A percentile compares a stretch with the other conserved stretches of the same genome.
phyloP scores from a whole-genome alignment of 441 rosid genomes.

The Gossypium lobatum region DNA sequence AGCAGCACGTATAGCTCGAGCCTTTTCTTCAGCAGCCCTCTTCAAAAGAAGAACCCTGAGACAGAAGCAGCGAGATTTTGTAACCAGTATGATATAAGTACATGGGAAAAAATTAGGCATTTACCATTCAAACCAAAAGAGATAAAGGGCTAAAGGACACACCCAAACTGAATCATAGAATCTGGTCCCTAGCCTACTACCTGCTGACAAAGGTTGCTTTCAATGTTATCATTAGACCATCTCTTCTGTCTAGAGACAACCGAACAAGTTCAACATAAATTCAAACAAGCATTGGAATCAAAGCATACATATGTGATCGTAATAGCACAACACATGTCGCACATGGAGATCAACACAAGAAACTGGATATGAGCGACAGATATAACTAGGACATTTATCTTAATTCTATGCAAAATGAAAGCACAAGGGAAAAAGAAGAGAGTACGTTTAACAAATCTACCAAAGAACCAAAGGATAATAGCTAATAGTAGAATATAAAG shows the following conservation, averaged over 20 bases:
- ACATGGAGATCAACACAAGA: slow-evolving; percentile 6
- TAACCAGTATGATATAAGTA: slow-evolving; percentile 1
- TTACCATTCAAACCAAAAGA: slow-evolving; percentile 22
- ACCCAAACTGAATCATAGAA: slow-evolving; percentile 24
- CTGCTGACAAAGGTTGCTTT: slow-evolving; percentile 32
- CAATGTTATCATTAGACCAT: slow-evolving; percentile 27
- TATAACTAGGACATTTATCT: not conserved
- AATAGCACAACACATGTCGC: slow-evolving; percentile 17
- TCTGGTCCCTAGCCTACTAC: slow-evolving; percentile 29
- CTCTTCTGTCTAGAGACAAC: slow-evolving; percentile 18
- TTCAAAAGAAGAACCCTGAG: slow-evolving; percentile 70
- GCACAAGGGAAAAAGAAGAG: not conserved
- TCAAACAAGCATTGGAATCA: slow-evolving; percentile 16
- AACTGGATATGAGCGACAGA: slow-evolving; percentile 7
- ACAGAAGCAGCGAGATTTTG: slow-evolving; percentile 14
- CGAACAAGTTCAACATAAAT: slow-evolving; percentile 22
- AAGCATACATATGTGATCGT: slow-evolving; percentile 15
- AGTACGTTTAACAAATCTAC: not conserved
- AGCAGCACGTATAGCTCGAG: slow-evolving; percentile 65
- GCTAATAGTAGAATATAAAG: not conserved
- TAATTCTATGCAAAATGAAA: not conserved
- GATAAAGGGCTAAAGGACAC: slow-evolving; percentile 28
- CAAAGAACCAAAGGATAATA: not conserved
- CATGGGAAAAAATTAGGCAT: not conserved
- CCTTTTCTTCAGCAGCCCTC: slow-evolving; percentile 73